Conservation (phyloP, 2,329 filamentous ascomycete genomes). For the Xylariaceae sp. region DNA sequence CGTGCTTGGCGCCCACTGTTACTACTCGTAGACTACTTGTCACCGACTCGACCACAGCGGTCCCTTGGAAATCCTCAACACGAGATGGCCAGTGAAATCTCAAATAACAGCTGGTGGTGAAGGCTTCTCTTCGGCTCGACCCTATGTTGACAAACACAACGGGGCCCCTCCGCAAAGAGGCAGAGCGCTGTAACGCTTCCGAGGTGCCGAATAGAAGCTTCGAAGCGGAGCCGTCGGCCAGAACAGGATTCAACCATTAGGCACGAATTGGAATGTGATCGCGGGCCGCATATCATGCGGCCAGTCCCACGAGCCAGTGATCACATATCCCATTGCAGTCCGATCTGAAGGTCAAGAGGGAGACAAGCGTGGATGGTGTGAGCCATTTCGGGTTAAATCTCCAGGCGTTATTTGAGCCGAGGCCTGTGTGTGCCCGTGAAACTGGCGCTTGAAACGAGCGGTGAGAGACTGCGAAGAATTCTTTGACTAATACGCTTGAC, state of each 20-base stretch:
- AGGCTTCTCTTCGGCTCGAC: constrained; percentile 1
- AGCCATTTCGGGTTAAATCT: constrained; percentile 13
- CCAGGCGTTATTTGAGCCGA: constrained; percentile 13
- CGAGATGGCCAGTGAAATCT: no score
- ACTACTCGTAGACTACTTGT: not conserved
- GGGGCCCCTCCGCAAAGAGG: constrained; percentile 7
- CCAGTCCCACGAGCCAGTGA: constrained; percentile 26
- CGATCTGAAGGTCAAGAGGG: constrained; percentile 21
- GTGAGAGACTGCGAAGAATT: constrained; percentile 18
- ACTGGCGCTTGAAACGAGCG: constrained; percentile 23
- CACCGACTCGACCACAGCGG: not conserved
- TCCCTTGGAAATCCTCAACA: not conserved
- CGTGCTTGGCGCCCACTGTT: constrained; percentile 6
- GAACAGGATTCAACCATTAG: constrained; percentile 12
- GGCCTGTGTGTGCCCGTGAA: constrained; percentile 13
- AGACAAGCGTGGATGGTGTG: constrained; percentile 1
- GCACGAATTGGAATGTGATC: constrained; percentile 29
- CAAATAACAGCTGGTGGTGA: no score
- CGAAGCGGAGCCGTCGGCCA: no score
- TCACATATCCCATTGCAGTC: constrained; percentile 26
- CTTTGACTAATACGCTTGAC: not conserved
- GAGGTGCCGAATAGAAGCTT: not conserved
- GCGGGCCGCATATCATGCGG: constrained; percentile 30
- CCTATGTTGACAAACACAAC: constrained; percentile 6
- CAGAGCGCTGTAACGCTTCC: constrained; percentile 9